Base-by-base conservation (phyloP, 2,329 filamentous ascomycete species). In the Trichoderma cornu-damae region DNA sequence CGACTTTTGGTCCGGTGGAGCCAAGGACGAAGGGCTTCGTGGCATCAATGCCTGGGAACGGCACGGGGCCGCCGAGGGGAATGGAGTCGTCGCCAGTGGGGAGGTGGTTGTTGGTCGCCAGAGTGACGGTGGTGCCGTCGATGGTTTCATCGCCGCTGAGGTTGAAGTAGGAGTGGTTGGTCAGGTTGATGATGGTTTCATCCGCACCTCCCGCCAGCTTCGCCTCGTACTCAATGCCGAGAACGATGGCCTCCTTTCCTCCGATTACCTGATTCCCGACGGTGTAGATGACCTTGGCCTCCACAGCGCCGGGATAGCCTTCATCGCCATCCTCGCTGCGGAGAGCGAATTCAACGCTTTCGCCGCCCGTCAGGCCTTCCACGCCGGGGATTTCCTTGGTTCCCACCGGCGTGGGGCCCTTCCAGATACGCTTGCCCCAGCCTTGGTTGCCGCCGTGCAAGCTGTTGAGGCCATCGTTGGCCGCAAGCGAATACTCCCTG, bases 181-280 rank as follows among this genome's bases (percentile, higher is more conserved):
- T 97, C 75, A 97, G 82, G 74, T 92, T 95, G 70, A 97, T 83
- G 40, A 86, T 86, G 0, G 93, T 97, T 79, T 96, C 93, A n/a
- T 92, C 85, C 11, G 86, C 87, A 49, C 88, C 86, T 3, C 82
- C 86, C 3, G 90, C 79, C 46, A 97, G 79, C 71, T 90, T 84
- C 18, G 88, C 91, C 77, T 96, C 89, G 70, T 95, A 97, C 72
- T 97, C 94, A 49, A 95, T 89, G 57, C 86, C 86, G 58, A 97
- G 74, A 18, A 94, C 83, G 1, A 83, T 84, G 61, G 86, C 85
- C 61, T 86, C 80, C 60, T 80, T 82, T 16, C 82, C 84, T 4
- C 79, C 75, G 11, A 80, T 74, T 50, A 80, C 73, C 69, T 90
- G 85, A 61, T 84, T 88, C 53, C 84, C 86, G 0, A 87, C 80